These are phyloP conservation scores for Phaeosphaeria sp. DNA, from an alignment of 2,329 filamentous ascomycete genomes.

Conservation along the genomic window DNA sequence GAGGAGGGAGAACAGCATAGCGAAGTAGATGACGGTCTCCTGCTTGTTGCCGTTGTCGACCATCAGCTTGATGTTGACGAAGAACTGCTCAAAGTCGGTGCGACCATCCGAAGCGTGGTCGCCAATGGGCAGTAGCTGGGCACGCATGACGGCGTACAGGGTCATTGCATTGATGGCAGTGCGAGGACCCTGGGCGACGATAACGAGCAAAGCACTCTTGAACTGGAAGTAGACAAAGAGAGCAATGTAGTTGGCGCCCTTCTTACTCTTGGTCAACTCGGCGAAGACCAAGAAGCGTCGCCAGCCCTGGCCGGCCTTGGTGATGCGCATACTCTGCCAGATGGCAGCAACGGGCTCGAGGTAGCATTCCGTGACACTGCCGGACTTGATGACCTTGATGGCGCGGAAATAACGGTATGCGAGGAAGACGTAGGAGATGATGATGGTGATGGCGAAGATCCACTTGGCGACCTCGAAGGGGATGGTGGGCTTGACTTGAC, in stretches of 20 bases:
- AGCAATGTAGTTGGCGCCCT: slow-evolving; percentile 88
- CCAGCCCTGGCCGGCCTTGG: slow-evolving; percentile 75
- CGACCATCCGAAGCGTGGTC: slow-evolving; percentile 64
- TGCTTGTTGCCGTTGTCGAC: slow-evolving; percentile 72
- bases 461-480: slow-evolving; percentile 83
- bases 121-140: slow-evolving; percentile 71
- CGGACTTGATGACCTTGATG: slow-evolving; percentile 78
- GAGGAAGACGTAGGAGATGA: slow-evolving; percentile 85
- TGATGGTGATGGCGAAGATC: slow-evolving; percentile 94
- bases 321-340: slow-evolving; percentile 80
- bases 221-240: slow-evolving; percentile 89
- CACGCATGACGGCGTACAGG: slow-evolving; percentile 80
- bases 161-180: slow-evolving; percentile 91
- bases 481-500: slow-evolving; percentile 79
- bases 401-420: slow-evolving; percentile 82
- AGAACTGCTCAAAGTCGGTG: slow-evolving; percentile 75
- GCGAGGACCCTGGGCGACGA: slow-evolving; percentile 90
- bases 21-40: slow-evolving; percentile 82
- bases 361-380: slow-evolving; percentile 89
- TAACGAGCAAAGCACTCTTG: slow-evolving; percentile 80
- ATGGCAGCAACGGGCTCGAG: slow-evolving; percentile 86
- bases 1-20: slow-evolving; percentile 91
- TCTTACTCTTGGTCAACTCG: slow-evolving; percentile 87
- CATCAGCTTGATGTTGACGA: slow-evolving; percentile 78
- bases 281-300: slow-evolving; percentile 91